Base-by-base conservation (phyloP, 257 asterid genomes). In the Ajuga chamaepitys region DNA sequence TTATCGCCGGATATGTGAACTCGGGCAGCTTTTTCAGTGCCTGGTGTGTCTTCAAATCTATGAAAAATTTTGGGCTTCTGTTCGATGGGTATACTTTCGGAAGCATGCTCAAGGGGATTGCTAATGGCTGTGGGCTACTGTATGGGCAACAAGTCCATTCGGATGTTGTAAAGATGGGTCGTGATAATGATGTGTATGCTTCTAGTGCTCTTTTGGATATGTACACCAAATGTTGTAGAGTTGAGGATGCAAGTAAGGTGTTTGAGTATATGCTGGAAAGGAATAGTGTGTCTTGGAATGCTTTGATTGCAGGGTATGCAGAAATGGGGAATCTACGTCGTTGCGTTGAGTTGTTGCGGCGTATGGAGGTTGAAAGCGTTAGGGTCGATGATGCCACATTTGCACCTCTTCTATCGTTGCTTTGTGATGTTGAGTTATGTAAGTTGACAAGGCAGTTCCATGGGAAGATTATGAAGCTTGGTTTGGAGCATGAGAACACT, bases 261-360 rank as follows among this genome's bases (percentile, higher is more conserved):
- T 88, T 91, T 68, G 35, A 44, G 21, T 38, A 63, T 73, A 84
- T 91, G 94, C 81, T 66, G 18, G 86, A 78, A 50, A 80, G 88
- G 56, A 90, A 86, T 75, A 47, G 81, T 7, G 93, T 90, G 30
- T 86, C 98, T 12, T 91, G 96, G 98, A 91, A 88, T 46, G 89
- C 95, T 66, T 69, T 91, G 81, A 85, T 91, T 57, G 85, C 89
- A 44, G 96, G 91, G 30, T 83, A 83, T 75, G 82, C 89, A 1
- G 96, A 79, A 45, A 73, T 25, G 4, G 87, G 94, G 5, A 67
- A 83, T 54, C 32, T 60, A 1, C 50, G 47, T 8, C 76, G 69
- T 40, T 83, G 95, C 58, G 63, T 86, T 61, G 73, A 71, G 57
- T 71, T 86, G 66, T 73, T 86, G 53, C 65, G 71, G 64, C 28